Conservation (phyloP, 352 stramenopile genomes). For the Globisporangium middletonii region DNA sequence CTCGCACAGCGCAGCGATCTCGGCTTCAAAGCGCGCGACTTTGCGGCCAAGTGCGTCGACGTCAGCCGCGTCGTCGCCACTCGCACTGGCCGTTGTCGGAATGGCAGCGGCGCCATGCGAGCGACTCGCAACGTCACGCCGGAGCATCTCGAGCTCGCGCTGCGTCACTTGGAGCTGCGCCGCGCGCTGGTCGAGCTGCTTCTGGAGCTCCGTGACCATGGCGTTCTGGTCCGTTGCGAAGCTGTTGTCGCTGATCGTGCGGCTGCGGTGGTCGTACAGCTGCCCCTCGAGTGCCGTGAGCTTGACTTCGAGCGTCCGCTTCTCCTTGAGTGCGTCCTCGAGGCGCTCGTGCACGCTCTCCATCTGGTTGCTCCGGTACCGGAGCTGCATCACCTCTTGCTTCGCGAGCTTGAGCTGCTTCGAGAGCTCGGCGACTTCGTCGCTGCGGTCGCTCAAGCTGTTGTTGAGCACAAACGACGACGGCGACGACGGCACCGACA, state of each 20-base stretch:
- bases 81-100: not conserved
- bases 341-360: conserved; percentile 62
- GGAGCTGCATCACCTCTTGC: conserved; percentile 80
- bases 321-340: conserved; percentile 72
- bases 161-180: conserved; percentile 41
- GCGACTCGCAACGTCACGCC: conserved; percentile 12
- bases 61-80: not conserved
- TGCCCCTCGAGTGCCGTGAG: conserved; percentile 73
- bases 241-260: conserved; percentile 50
- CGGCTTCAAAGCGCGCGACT: conserved; percentile 8
- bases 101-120: not conserved
- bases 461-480: conserved; percentile 14
- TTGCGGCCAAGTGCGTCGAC: conserved; percentile 7
- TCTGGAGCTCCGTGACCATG: conserved; percentile 45
- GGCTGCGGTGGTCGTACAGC: conserved; percentile 68
- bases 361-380: conserved; percentile 75
- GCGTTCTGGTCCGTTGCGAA: conserved; percentile 29
- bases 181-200: conserved; percentile 49
- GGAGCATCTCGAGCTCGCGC: conserved; percentile 42
- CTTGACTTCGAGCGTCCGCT: conserved; percentile 72
- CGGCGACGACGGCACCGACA: conserved; percentile 6
- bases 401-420: conserved; percentile 77
- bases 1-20: conserved; percentile 21
- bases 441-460: conserved; percentile 10
- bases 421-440: conserved; percentile 48